phyloP scores from a whole-genome alignment of 176 grass and related monocot genomes.

The Miscanthus lutarioriparius region DNA sequence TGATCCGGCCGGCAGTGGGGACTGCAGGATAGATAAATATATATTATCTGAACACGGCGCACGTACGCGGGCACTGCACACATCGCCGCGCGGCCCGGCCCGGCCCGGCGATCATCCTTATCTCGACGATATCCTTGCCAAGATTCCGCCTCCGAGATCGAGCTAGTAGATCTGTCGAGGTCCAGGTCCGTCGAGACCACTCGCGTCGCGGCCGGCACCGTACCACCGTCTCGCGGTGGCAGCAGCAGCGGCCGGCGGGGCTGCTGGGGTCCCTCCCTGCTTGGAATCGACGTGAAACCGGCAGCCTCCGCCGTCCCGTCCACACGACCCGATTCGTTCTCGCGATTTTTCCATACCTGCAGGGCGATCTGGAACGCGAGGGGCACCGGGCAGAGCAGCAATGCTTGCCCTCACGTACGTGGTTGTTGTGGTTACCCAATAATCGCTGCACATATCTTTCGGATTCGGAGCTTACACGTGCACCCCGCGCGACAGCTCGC shows the following conservation, averaged over 20 bases:
- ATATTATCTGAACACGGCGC: constrained; percentile 26
- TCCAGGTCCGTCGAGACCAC: constrained; percentile 5
- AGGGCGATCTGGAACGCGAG: not conserved
- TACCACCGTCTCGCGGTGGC: not conserved
- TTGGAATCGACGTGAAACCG: constrained; percentile 33
- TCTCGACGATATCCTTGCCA: constrained; percentile 13
- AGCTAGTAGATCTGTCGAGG: not conserved
- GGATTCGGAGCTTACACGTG: constrained; percentile 2
- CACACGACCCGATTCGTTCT: constrained; percentile 28
- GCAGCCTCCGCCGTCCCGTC: constrained; percentile 22
- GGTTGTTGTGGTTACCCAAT: not conserved
- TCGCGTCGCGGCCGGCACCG: not conserved
- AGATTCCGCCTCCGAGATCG: constrained; percentile 37
- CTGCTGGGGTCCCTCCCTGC: not conserved
- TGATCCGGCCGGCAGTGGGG: not conserved
- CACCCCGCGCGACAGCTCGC: not conserved
- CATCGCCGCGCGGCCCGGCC: not conserved
- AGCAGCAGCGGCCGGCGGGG: not conserved
- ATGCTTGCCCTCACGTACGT: not conserved
- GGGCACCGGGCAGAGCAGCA: not conserved
- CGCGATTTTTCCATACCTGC: constrained; percentile 3
- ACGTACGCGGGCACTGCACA: not conserved
- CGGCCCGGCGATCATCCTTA: constrained; percentile 40
- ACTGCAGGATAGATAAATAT: not conserved
- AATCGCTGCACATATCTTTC: constrained; percentile 7